These are phyloP conservation scores for Trichoderma oligosporum DNA, from an alignment of 2,329 filamentous ascomycete species.

Conservation along the genomic window DNA sequence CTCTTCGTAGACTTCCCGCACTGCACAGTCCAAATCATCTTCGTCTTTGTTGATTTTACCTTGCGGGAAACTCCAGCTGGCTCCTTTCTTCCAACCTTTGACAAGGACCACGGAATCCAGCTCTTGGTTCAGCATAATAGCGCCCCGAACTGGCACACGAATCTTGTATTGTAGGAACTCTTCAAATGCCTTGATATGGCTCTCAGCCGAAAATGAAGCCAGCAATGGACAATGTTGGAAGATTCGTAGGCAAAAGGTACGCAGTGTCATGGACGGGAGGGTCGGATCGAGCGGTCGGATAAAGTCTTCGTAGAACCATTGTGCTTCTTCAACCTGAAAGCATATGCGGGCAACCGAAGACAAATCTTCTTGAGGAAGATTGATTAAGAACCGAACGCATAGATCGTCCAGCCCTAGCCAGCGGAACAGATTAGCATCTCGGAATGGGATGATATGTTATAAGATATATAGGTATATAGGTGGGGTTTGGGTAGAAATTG, in stretches of 20 bases:
- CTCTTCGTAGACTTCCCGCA: constrained; percentile 93
- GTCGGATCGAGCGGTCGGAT: constrained; percentile 83
- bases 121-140: constrained; percentile 85
- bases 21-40: constrained; percentile 85
- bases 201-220: constrained; percentile 71
- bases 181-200: constrained; percentile 79
- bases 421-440: constrained; percentile 26
- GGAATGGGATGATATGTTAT: background rate
- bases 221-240: constrained; percentile 93
- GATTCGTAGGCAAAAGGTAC: constrained; percentile 82
- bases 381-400: constrained; percentile 96
- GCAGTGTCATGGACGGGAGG: constrained; percentile 79
- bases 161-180: constrained; percentile 94
- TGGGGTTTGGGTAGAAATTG: background rate
- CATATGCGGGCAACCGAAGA: constrained; percentile 89
- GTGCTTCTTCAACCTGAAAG: constrained; percentile 97
- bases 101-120: constrained; percentile 95
- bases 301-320: constrained; percentile 99
- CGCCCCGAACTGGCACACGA: constrained; percentile 86
- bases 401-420: constrained; percentile 93
- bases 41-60: constrained; percentile 99
- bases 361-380: constrained; percentile 87
- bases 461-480: no score
- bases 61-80: constrained; percentile 93
- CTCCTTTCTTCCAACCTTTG: constrained; percentile 95